phyloP scores from a whole-genome alignment of 2,329 filamentous ascomycete species.

The Exserohilum turcica region DNA sequence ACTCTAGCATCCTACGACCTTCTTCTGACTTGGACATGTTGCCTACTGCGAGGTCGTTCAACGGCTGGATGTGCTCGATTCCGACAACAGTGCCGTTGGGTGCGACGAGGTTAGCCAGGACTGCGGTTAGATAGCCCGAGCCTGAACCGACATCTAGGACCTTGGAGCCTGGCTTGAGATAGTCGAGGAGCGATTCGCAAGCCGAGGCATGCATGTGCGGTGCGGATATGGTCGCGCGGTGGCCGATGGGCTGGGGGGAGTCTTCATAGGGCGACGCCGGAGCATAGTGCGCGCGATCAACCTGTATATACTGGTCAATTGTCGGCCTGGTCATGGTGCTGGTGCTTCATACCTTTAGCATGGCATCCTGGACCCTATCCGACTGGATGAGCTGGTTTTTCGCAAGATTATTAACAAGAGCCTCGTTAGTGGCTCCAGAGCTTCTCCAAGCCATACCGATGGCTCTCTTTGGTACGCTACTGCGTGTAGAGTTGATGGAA shows the following conservation, averaged over 20 bases:
- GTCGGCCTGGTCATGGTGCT: background rate
- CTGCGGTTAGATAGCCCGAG: constrained; percentile 79
- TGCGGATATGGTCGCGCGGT: constrained; percentile 71
- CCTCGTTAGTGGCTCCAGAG: constrained; percentile 73
- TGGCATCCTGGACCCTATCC: constrained; percentile 74
- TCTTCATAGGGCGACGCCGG: constrained; percentile 74
- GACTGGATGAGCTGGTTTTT: constrained; percentile 74
- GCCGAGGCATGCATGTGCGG: constrained; percentile 75
- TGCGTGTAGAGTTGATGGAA: background rate
- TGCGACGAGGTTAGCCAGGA: constrained; percentile 77
- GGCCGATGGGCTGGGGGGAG: constrained; percentile 70
- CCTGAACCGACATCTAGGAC: constrained; percentile 58
- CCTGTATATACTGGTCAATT: constrained; percentile 54
- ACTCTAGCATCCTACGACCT: constrained; percentile 63
- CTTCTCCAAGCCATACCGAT: constrained; percentile 86
- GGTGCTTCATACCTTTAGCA: constrained; percentile 65
- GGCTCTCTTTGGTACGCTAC: constrained; percentile 2
- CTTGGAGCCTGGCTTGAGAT: constrained; percentile 57
- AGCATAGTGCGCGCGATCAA: constrained; percentile 86
- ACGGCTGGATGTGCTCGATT: constrained; percentile 56
- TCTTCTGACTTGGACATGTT: constrained; percentile 54
- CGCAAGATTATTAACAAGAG: constrained; percentile 78
- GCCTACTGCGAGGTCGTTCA: constrained; percentile 48
- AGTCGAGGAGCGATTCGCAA: constrained; percentile 65
- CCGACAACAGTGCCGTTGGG: constrained; percentile 53